Conservation (phyloP, 768 basidiomycete species). For the Gymnopilus junonius region DNA sequence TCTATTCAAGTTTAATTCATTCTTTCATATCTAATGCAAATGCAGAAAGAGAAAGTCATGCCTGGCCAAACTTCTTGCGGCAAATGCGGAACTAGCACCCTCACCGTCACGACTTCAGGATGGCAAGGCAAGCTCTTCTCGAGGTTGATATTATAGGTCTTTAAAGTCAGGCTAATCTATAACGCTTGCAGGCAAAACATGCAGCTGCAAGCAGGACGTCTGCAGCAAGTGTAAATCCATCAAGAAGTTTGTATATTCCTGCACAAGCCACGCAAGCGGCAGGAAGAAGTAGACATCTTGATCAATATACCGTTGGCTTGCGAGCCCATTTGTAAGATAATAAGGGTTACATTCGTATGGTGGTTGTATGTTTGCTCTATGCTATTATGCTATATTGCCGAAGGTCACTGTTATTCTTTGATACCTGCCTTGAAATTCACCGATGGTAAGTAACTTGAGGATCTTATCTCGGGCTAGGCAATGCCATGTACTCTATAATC, state of each 20-base stretch:
- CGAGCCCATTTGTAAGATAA: too few relatives aligned
- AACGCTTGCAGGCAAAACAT: background rate
- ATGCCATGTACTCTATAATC: too few relatives aligned
- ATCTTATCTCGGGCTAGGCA: too few relatives aligned
- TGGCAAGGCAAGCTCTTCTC: background rate
- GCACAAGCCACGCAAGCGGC: background rate
- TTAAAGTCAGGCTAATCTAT: background rate
- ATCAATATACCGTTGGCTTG: too few relatives aligned
- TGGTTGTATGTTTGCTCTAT: too few relatives aligned
- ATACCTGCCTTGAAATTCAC: too few relatives aligned
- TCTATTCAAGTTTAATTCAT: background rate
- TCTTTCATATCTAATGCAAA: too few relatives aligned
- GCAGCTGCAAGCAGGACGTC: slow-evolving; percentile 4
- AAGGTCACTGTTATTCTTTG: too few relatives aligned
- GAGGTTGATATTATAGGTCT: too few relatives aligned
- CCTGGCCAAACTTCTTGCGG: background rate
- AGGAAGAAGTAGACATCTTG: background rate
- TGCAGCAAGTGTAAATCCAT: slow-evolving; percentile 2
- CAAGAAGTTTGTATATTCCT: slow-evolving; percentile 4
- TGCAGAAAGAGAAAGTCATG: slow-evolving; percentile 9
- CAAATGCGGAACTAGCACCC: background rate
- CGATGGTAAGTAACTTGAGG: too few relatives aligned
- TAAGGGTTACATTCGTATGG: too few relatives aligned
- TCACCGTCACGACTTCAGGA: background rate
- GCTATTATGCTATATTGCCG: too few relatives aligned